Percentiles rank a stretch among this genome's conserved stretches.
Evolutionary conservation across 2,329 filamentous ascomycete genomes (phyloP).

Genomic region (Fusarium sp.): DNA sequence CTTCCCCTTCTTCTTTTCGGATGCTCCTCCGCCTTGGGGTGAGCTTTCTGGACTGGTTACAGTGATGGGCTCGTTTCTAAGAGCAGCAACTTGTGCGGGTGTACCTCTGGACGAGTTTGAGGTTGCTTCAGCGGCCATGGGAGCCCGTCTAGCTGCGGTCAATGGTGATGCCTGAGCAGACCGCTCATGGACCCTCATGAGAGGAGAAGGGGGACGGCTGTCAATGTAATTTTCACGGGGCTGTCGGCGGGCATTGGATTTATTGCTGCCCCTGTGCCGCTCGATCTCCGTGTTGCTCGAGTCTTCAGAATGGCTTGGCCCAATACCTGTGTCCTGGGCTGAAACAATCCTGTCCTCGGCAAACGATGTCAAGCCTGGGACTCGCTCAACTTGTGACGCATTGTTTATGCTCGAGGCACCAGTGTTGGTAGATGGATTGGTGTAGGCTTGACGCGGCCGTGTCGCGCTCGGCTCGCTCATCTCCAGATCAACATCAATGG

Average conservation of each 20-base stretch:
- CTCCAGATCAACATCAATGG: constrained; percentile 13
- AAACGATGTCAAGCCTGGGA: constrained; percentile 48
- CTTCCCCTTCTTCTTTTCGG: constrained; percentile 59
- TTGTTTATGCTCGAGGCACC: constrained; percentile 19
- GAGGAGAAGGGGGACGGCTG: constrained; percentile 60
- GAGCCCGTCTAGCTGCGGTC: constrained; percentile 54
- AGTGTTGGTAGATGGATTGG: constrained; percentile 11
- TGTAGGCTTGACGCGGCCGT: constrained; percentile 18
- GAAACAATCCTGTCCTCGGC: constrained; percentile 26
- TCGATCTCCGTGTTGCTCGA: constrained; percentile 47
- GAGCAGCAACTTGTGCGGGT: constrained; percentile 63
- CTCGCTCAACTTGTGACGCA: constrained; percentile 31
- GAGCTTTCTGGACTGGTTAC: constrained; percentile 68
- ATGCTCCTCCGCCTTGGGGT: constrained; percentile 58
- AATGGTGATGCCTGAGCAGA: constrained; percentile 72
- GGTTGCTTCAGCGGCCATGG: constrained; percentile 19
- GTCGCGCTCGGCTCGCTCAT: constrained; percentile 13
- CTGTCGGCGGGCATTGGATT: constrained; percentile 23
- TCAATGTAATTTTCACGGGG: constrained; percentile 42
- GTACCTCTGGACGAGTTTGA: constrained; percentile 42
- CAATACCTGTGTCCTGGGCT: constrained; percentile 48
- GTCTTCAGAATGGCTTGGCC: constrained; percentile 54
- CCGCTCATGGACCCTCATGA: constrained; percentile 76
- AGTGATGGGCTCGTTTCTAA: constrained; percentile 59
- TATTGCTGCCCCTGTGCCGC: constrained; percentile 23